Percentiles rank a stretch among this genome's conserved stretches.
These are phyloP conservation scores for Tilletia indica DNA, from an alignment of 1,284 basidiomycete genomes.

Conservation along the genomic window DNA sequence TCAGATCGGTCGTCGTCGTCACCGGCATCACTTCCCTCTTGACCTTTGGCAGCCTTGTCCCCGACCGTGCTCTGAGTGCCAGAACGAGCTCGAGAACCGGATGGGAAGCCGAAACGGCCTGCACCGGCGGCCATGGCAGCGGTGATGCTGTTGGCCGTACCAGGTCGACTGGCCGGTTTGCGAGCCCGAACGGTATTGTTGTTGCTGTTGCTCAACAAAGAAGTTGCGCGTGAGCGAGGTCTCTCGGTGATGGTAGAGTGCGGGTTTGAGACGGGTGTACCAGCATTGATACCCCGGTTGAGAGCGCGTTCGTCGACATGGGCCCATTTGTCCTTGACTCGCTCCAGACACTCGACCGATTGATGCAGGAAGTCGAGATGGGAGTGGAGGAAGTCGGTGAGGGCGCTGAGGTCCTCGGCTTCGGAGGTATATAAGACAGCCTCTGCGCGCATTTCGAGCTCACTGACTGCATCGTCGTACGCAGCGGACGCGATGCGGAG, in stretches of 20 bases:
- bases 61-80: not conserved
- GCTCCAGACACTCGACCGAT: constrained; percentile 37
- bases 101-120: constrained; percentile 1
- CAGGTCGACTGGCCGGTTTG: constrained; percentile 1
- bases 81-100: not conserved
- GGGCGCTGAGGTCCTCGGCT: constrained; percentile 36
- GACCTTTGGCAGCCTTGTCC: not conserved
- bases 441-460: constrained; percentile 37
- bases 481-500: constrained; percentile 39
- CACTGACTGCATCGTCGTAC: constrained; percentile 43
- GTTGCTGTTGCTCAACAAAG: not conserved
- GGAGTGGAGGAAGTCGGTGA: constrained; percentile 39
- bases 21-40: not conserved
- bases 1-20: not conserved
- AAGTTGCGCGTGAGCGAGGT: not conserved
- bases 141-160: constrained; percentile 9
- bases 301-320: constrained; percentile 13
- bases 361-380: constrained; percentile 40
- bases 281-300: constrained; percentile 6
- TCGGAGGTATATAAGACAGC: constrained; percentile 37
- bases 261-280: not conserved
- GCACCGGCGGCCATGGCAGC: constrained; percentile 4
- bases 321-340: constrained; percentile 27
- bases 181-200: not conserved
- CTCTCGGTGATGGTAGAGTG: not conserved